A percentile compares a stretch with the other conserved stretches of the same genome.
Conservation (phyloP, 2,329 filamentous ascomycete genomes). For the Colletotrichum sp. region DNA sequence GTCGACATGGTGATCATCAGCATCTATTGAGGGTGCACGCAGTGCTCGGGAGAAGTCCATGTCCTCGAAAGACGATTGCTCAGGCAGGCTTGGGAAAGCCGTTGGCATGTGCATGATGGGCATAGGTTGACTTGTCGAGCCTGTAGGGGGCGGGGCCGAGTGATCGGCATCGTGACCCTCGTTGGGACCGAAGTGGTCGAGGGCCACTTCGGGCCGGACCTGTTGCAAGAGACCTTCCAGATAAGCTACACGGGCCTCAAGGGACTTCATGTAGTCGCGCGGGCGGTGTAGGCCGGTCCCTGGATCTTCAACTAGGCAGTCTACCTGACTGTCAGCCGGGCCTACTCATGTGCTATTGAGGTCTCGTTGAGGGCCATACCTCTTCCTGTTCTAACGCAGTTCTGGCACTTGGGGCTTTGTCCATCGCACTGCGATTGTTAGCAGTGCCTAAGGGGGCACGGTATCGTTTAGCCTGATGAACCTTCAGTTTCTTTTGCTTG, state of each 20-base stretch:
- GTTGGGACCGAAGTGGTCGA: constrained; percentile 22
- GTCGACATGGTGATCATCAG: constrained; percentile 18
- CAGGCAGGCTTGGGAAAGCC: not conserved
- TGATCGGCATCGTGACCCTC: not conserved
- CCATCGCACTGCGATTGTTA: constrained; percentile 24
- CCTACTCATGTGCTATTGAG: not conserved
- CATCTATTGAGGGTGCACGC: not conserved
- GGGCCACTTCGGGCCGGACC: constrained; percentile 27
- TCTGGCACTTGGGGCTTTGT: constrained; percentile 29
- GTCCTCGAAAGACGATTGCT: not conserved
- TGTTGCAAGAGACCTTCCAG: constrained; percentile 34
- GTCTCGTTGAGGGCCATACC: not conserved
- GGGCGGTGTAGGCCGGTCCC: constrained; percentile 36
- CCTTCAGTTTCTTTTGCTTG: constrained; percentile 31
- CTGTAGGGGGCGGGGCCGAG: not conserved
- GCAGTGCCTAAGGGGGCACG: accelerated
- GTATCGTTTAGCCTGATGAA: not conserved
- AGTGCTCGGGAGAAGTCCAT: not conserved
- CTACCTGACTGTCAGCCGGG: not conserved
- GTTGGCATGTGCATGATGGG: not conserved
- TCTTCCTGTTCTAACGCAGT: constrained; percentile 26
- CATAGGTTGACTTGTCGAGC: not conserved
- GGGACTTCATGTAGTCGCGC: constrained; percentile 34
- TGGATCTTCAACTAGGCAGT: constrained; percentile 39
- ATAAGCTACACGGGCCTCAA: constrained; percentile 31